Evolutionary conservation across 2,329 filamentous ascomycete species (phyloP), one percentile per base, ranked within the genome.

Genomic region (Verticillium dahliae): DNA sequence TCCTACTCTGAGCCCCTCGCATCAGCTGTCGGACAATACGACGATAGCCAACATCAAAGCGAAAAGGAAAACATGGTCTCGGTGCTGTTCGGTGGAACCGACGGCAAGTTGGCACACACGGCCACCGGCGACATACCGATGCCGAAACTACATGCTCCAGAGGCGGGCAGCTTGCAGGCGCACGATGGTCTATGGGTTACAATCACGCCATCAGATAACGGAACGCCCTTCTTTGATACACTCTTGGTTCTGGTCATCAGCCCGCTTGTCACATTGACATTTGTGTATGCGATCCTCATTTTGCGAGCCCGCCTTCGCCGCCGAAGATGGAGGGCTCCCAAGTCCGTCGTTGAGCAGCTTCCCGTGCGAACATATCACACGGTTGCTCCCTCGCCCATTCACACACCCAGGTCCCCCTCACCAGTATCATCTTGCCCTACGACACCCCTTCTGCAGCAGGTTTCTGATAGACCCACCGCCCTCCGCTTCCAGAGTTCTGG

Each of bases 351-450:
- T 18, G 93, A 97, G 68, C 88, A 90, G 62, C 83, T 99, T n/a
- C 95, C 95, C 1, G 92, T 99, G 14, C 88, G 94, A 62, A 98
- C 93, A 0, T 99, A 97, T 71, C 93, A 96, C 69, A 96, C 93
- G 0, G 90, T 97, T 39, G 79, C 85, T 2, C 80, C 82, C 11
- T 83, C 85, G 1, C 85, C 87, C 1, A 73, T 85, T 73, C 76
- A 83, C 73, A 69, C 84, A 69, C 68, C 85, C 63, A 70, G 88
- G 58, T 72, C 87, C 2, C 80, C 89, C 4, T 90, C 87, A 22
- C 87, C 88, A 0, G 81, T 80, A 13, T 83, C 82, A 65, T 82
- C 87, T 2, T 92, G 88, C 4, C 88, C 89, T 0, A 91, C 90
- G 1, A 96, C 92, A 3, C 93, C 94, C 6, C 79, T 97, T 35